Base-by-base conservation (phyloP, 345 rosid genomes). In the Isatis tinctoria region DNA sequence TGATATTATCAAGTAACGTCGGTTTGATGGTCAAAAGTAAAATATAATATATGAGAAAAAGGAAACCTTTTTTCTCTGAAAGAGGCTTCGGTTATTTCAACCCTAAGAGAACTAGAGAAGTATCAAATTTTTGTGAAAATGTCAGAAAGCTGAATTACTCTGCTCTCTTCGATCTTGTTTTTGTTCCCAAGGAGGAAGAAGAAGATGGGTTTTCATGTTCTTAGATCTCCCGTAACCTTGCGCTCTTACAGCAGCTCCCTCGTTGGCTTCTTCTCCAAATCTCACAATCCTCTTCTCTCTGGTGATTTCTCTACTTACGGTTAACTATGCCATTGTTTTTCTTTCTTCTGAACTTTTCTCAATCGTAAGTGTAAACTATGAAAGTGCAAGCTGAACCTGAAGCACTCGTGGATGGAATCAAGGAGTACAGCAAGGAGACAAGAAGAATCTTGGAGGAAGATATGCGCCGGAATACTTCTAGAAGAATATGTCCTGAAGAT, bases 191-290 rank as follows among this genome's bases (percentile, higher is more conserved):
- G 82, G 71, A 58, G 16, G 5, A 44, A 51, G 22, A 43, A 20
- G 12, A 20, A 17, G 4, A 86, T 90, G 91, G 88, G 82, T 22
- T 32, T 76, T 65, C 86, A 69, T 53, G 71, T 71, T 67, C 80
- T 83, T 45, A 84, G 66, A 77, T 79, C 79, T 66, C 84, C 88
- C 16, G 10, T 77, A 13, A 18, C 69, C 52, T 78, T 74, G 35
- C 78, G 89, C 65, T 74, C 67, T 67, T 64, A 40, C 56, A 62
- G 67, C 26, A n/a, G 32, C 65, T 78, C 85, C 16, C 78, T 67
- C 54, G 70, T 54, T 7, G 59, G 73, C 49, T 41, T 76, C 62
- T 73, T 74, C 44, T 76, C 84, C 68, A 84, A 74, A 60, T 69
- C 83, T 70, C 73, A 67, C 74, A 51, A 64, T 51, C 72, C 74